These are phyloP conservation scores for Trametes meyenii DNA, from an alignment of 768 basidiomycete species.

Conservation along the genomic window DNA sequence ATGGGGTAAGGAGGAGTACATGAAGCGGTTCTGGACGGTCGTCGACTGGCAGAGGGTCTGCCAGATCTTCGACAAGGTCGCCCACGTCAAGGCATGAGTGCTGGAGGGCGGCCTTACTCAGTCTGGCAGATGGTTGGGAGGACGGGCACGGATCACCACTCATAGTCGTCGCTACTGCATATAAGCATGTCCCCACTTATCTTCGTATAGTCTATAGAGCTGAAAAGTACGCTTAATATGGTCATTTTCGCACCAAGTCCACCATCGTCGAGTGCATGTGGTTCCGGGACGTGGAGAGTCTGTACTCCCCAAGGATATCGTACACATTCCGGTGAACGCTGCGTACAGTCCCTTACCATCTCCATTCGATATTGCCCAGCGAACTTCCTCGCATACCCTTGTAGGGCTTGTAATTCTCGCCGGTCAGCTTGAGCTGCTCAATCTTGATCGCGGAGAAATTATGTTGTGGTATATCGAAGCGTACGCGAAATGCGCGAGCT, in stretches of 20 bases:
- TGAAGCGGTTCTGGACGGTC: slow-evolving; percentile 82
- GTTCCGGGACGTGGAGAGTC: not conserved
- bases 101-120: too few species aligned
- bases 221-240: slow-evolving; percentile 24
- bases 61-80: slow-evolving; percentile 29
- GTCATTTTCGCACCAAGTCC: not conserved
- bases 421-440: slow-evolving; percentile 79
- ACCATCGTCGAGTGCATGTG: too few species aligned
- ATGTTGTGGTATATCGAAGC: slow-evolving; percentile 68
- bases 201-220: slow-evolving; percentile 25
- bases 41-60: slow-evolving; percentile 74
- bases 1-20: slow-evolving; percentile 88
- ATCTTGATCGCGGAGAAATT: slow-evolving; percentile 83
- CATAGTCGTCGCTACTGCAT: not conserved
- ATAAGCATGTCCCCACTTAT: slow-evolving; percentile 16
- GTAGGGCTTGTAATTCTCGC: slow-evolving; percentile 87
- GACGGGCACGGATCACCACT: not conserved
- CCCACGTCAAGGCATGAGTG: not conserved
- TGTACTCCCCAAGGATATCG: not conserved
- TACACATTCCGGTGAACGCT: not conserved
- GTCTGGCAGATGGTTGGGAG: not conserved
- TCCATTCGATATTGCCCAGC: slow-evolving; percentile 69
- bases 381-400: slow-evolving; percentile 82
- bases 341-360: slow-evolving; percentile 32
- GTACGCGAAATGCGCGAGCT: slow-evolving; percentile 72